Conservation (phyloP, 2,329 filamentous ascomycete species). For the Teratosphaeria viscida region DNA sequence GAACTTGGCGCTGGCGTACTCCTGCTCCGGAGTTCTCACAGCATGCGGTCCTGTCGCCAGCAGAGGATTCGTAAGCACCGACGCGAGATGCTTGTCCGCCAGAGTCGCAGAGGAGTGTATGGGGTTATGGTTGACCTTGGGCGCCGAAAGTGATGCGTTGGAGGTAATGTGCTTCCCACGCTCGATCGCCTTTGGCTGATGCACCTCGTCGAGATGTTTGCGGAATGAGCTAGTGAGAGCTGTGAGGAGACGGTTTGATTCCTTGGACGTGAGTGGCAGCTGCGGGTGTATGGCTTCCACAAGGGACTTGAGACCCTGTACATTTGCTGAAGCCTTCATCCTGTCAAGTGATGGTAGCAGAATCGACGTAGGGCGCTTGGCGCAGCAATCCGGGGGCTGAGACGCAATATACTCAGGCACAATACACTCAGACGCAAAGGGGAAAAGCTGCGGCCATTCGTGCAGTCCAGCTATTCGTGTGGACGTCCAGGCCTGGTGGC, state of each 20-base stretch:
- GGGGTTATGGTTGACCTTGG: constrained; percentile 1
- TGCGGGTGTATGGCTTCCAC: constrained; percentile 44
- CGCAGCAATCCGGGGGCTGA: background rate
- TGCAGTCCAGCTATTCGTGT: no score
- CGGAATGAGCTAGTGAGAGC: constrained; percentile 54
- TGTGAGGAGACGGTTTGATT: constrained; percentile 49
- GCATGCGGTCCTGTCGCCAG: constrained; percentile 20
- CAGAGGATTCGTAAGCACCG: constrained; percentile 42
- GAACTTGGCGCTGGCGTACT: constrained; percentile 16
- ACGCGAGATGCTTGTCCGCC: constrained; percentile 38
- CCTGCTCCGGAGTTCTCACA: constrained; percentile 2
- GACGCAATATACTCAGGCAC: background rate
- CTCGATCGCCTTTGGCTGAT: constrained; percentile 32
- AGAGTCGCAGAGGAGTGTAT: constrained; percentile 27
- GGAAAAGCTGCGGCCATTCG: no score
- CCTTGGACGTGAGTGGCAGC: constrained; percentile 44
- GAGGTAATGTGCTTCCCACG: constrained; percentile 5
- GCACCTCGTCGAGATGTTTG: constrained; percentile 49
- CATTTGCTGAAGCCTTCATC: constrained; percentile 43
- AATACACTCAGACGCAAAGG: no score
- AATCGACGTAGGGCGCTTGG: background rate
- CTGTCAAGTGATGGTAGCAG: background rate
- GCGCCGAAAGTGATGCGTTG: background rate
- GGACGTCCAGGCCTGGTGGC: no score
- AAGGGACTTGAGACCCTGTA: constrained; percentile 39